phyloP scores from a whole-genome alignment of 352 stramenopile species.

The Phytophthora macrochlamydospora region DNA sequence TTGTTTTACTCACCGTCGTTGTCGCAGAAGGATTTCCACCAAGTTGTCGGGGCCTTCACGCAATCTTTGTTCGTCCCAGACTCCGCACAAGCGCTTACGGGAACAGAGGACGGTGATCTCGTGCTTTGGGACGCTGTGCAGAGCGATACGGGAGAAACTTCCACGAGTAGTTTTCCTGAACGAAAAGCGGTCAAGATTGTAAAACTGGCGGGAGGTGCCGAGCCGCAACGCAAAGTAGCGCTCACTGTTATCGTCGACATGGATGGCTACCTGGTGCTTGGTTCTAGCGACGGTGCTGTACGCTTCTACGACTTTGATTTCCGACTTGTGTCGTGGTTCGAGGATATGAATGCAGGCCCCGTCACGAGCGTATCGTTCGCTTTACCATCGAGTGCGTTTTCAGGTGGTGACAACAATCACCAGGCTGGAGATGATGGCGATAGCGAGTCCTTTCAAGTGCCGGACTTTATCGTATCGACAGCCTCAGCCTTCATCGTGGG shows the following conservation, averaged over 20 bases:
- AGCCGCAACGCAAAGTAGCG: conserved; percentile 55
- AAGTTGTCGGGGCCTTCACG: conserved; percentile 84
- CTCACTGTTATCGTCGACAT: conserved; percentile 75
- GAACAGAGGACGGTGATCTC: conserved; percentile 85
- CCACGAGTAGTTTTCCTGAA: conserved; percentile 50
- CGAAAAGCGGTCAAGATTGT: conserved; percentile 88
- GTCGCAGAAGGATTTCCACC: conserved; percentile 80
- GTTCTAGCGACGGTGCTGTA: conserved; percentile 88
- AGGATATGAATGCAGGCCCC: conserved; percentile 91
- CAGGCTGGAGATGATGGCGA: conserved; percentile 25
- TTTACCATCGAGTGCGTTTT: conserved; percentile 22
- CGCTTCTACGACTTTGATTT: conserved; percentile 95
- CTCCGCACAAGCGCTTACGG: conserved; percentile 84
- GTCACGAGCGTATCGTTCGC: conserved; percentile 91
- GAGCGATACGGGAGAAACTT: conserved; percentile 24
- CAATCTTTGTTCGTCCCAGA: conserved; percentile 89
- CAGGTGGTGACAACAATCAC: conserved; percentile 22
- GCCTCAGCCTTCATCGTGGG: conserved; percentile 87
- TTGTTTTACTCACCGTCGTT: conserved; percentile 87
- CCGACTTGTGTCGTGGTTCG: conserved; percentile 92
- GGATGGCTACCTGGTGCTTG: conserved; percentile 91
- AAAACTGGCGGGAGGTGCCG: conserved; percentile 55
- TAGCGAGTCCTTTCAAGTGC: conserved; percentile 68
- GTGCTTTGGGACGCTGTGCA: conserved; percentile 87
- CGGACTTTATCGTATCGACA: conserved; percentile 93